These are phyloP conservation scores for Pyrenochaeta sp. DNA, from an alignment of 2,329 filamentous ascomycete genomes.

Conservation along the genomic window DNA sequence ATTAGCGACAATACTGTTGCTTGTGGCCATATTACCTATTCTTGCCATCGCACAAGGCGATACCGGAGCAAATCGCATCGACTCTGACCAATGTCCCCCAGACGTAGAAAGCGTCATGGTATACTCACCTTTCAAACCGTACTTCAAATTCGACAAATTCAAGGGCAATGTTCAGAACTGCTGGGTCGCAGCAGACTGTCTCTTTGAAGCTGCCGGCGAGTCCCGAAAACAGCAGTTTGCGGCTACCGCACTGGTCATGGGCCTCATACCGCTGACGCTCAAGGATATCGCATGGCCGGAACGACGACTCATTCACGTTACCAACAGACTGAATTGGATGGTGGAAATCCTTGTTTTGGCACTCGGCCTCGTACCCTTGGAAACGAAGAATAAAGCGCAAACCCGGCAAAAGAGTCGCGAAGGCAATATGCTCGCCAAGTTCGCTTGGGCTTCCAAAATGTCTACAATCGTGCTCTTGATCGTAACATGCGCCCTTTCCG, in stretches of 20 bases:
- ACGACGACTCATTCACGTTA: slow-evolving; percentile 26
- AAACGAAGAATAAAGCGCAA: slow-evolving; percentile 6
- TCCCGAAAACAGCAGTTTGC: slow-evolving; percentile 43
- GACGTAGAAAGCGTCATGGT: slow-evolving; percentile 10
- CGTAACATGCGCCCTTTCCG: not conserved
- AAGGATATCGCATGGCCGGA: slow-evolving; percentile 45
- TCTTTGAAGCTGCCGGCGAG: slow-evolving; percentile 25
- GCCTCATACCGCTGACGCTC: slow-evolving; percentile 39
- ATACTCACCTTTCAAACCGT: slow-evolving; percentile 32
- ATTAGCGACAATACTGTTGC: too few species aligned
- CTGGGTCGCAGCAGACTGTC: slow-evolving; percentile 25
- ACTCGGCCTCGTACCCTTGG: slow-evolving; percentile 26
- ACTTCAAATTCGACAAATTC: slow-evolving; percentile 13
- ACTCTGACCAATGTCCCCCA: too few species aligned
- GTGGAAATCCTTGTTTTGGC: slow-evolving; percentile 32
- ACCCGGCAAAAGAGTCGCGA: not conserved
- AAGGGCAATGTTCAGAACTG: slow-evolving; percentile 22
- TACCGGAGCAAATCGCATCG: too few species aligned
- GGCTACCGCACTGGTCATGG: slow-evolving; percentile 42
- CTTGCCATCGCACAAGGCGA: too few species aligned
- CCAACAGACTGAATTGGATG: slow-evolving; percentile 6
- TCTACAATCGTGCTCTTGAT: slow-evolving; percentile 1
- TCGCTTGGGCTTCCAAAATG: slow-evolving; percentile 2
- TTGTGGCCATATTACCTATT: too few species aligned
- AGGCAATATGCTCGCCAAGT: slow-evolving; percentile 6